Conservation (phyloP, 2,329 filamentous ascomycete species). For the Fusarium secorum region DNA sequence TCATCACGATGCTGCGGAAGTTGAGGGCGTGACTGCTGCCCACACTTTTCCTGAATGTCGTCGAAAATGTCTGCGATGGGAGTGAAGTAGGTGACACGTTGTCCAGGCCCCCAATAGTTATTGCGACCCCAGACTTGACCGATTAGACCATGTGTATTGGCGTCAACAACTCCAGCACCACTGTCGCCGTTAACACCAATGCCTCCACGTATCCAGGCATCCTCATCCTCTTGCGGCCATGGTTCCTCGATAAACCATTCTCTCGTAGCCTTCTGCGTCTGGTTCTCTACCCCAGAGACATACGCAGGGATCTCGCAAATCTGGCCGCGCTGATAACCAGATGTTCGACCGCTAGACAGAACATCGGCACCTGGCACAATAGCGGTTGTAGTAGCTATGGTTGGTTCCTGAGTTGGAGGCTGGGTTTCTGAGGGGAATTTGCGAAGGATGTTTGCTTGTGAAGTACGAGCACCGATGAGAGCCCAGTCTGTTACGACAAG, state of each 20-base stretch:
- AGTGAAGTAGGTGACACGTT: slow-evolving; percentile 54
- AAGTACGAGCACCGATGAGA: slow-evolving; percentile 48
- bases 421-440: slow-evolving; percentile 50
- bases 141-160: slow-evolving; percentile 49
- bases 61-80: slow-evolving; percentile 55
- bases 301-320: slow-evolving; percentile 55
- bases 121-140: slow-evolving; percentile 57
- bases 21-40: slow-evolving; percentile 49
- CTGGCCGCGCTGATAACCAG: slow-evolving; percentile 53
- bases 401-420: slow-evolving; percentile 44
- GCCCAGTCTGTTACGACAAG: slow-evolving; percentile 56
- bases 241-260: slow-evolving; percentile 58
- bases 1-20: slow-evolving; percentile 53
- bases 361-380: slow-evolving; percentile 49
- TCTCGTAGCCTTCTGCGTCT: slow-evolving; percentile 52
- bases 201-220: slow-evolving; percentile 56
- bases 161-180: slow-evolving; percentile 54
- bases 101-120: slow-evolving; percentile 52
- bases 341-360: slow-evolving; percentile 53
- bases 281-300: slow-evolving; percentile 49
- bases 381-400: slow-evolving; percentile 44
- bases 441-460: slow-evolving; percentile 52
- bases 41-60: slow-evolving; percentile 56
- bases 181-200: slow-evolving; percentile 56
- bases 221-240: slow-evolving; percentile 48